These are phyloP conservation scores for Pyracantha coccinea DNA, from an alignment of 331 rosid genomes.

Conservation along the genomic window DNA sequence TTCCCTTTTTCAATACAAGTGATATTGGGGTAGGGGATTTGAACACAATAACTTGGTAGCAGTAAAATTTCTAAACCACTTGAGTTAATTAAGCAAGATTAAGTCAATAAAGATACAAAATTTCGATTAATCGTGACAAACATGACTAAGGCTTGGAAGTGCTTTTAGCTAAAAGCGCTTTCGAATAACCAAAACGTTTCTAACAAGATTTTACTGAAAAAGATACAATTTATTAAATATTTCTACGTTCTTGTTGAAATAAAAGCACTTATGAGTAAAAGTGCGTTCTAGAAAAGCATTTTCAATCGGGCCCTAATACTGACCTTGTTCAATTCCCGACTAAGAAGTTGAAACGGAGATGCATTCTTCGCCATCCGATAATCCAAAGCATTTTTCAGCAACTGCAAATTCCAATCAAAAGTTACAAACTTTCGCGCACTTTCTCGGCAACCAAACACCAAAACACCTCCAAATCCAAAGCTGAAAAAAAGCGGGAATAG, in stretches of 20 bases:
- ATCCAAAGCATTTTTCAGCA: constrained; percentile 12
- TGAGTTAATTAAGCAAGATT: neutral
- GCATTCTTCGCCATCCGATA: constrained; percentile 6
- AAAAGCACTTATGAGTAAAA: too few relatives aligned
- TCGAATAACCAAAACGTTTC: too few relatives aligned
- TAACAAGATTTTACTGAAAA: too few relatives aligned
- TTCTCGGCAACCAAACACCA: constrained; percentile 3
- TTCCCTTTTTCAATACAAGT: too few relatives aligned
- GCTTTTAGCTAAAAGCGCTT: too few relatives aligned
- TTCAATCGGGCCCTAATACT: neutral
- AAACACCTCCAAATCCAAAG: neutral
- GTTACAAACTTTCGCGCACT: neutral
- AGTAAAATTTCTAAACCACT: too few relatives aligned
- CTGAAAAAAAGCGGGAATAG: neutral
- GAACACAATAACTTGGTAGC: too few relatives aligned
- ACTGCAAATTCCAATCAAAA: constrained; percentile 1
- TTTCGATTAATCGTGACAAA: neutral
- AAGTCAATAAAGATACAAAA: neutral
- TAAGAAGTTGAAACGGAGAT: constrained; percentile 19
- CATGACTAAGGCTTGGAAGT: neutral
- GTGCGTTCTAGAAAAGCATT: too few relatives aligned
- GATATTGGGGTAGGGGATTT: too few relatives aligned
- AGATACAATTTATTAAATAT: too few relatives aligned
- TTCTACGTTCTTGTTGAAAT: too few relatives aligned
- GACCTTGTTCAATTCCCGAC: constrained; percentile 23